Base-by-base conservation (phyloP, 495 filamentous ascomycete species). In the Chaetomium fimeti region DNA sequence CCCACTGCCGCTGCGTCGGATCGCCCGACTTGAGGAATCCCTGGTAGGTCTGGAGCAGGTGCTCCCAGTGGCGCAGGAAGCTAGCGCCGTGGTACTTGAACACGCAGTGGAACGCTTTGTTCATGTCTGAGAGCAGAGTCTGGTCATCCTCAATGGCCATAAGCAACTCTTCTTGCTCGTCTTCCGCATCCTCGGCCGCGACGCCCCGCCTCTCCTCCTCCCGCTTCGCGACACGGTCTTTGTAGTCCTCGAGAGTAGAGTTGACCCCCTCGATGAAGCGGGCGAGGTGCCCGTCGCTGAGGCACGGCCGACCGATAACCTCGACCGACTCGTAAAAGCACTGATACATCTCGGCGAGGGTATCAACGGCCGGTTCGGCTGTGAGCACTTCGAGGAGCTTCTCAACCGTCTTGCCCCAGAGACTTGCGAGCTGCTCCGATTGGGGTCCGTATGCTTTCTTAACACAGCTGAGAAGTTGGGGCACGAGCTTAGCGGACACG, bases 321-420 rank as follows among this genome's bases (percentile, higher is more conserved):
- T 97, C 94, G 20, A 99, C 90, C 8, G 91, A 96, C 76, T 99
- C 95, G 75, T 99, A 99, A 81, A 98, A 98, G 83, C 94, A 98
- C 76, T 98, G 93, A 74, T 97, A 99, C 91, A 99, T 96, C 78
- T 98, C 95, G 13, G 95, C 93, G 22, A 99, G 85, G 0, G 93
- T 96, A 68, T 99, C 95, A 52, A 99, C 90, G 0, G 92, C 92
- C 9, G 95, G 93, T 77, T 99, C 95, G 0, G 91, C 91, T 63
- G 85, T 91, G n/a, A 99, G 83, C 3, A 97, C 93, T 74, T 97
- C 95, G 32, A 98, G 86, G 49, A 99, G 81, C 77, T 96, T 96
- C 60, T 89, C 89, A 8, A 95, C 87, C 5, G 96, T 94, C 64
- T 83, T 85, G 63, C 83, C 85, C 95, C 95, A 99, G 61, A 99